Percentiles rank a stretch among this genome's conserved stretches.
These are phyloP conservation scores for Umbilicus rupestris DNA, from an alignment of 164 flowering plant genomes.

Conservation along the genomic window DNA sequence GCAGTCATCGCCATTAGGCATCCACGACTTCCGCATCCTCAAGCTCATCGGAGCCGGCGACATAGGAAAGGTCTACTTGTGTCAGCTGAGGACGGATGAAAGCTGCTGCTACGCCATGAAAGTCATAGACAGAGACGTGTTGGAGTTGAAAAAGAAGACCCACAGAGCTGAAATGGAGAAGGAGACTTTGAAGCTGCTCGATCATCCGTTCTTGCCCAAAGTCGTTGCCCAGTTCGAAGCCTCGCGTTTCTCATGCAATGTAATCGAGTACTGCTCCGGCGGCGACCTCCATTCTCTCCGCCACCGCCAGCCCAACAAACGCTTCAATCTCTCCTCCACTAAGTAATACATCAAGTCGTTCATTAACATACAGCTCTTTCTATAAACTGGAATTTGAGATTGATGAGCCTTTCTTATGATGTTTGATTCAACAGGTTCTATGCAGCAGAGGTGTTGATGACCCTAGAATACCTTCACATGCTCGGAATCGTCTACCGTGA, in stretches of 20 bases:
- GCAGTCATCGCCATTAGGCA: slow-evolving; percentile 15
- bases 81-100: slow-evolving; percentile 26
- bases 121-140: slow-evolving; percentile 61
- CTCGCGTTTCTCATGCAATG: slow-evolving; percentile 56
- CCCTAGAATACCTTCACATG: slow-evolving; percentile 83
- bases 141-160: slow-evolving; percentile 23
- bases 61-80: slow-evolving; percentile 69
- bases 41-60: slow-evolving; percentile 67
- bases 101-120: slow-evolving; percentile 60
- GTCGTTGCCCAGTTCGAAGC: slow-evolving; percentile 65
- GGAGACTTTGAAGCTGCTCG: slow-evolving; percentile 53
- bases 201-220: slow-evolving; percentile 73
- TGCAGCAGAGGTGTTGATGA: slow-evolving; percentile 80
- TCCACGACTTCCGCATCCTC: slow-evolving; percentile 48
- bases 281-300: slow-evolving; percentile 72
- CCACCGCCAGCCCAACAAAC: slow-evolving; percentile 41
- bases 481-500: slow-evolving; percentile 84
- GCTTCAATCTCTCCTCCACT: slow-evolving; percentile 54
- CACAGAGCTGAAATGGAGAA: slow-evolving; percentile 21
- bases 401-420: neutral
- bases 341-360: slow-evolving; percentile 24
- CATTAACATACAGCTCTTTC: neutral
- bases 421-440: slow-evolving; percentile 47
- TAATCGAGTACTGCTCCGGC: slow-evolving; percentile 79
- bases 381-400: too few species aligned